Evolutionary conservation across 225 moss, liverwort and hornwort species (phyloP).

Genomic region (Thuidium tamariscinum): DNA sequence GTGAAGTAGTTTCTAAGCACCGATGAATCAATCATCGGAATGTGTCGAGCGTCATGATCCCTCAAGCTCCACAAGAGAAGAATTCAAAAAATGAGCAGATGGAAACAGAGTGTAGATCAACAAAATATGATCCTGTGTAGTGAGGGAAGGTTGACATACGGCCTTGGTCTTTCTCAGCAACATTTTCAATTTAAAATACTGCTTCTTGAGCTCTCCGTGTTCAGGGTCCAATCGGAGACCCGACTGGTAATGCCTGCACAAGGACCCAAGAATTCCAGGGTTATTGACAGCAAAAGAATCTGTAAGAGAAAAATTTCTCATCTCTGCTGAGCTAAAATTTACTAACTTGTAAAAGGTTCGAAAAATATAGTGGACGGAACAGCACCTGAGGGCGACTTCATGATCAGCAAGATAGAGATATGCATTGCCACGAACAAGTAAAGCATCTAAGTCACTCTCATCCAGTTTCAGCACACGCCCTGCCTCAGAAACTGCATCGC

Average conservation of each 20-base stretch:
- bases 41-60: neutral
- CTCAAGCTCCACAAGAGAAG: neutral
- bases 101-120: neutral
- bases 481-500: constrained; percentile 71
- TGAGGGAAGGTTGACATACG: constrained; percentile 27
- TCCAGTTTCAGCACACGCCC: constrained; percentile 80
- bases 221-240: constrained; percentile 90
- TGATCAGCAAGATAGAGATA: constrained; percentile 87
- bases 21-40: neutral
- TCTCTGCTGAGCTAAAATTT: neutral
- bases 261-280: neutral
- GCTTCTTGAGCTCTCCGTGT: constrained; percentile 73
- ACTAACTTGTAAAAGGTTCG: neutral
- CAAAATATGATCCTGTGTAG: neutral
- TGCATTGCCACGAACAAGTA: constrained; percentile 85
- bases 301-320: neutral
- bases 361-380: neutral
- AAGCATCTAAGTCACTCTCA: constrained; percentile 78
- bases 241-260: constrained; percentile 77
- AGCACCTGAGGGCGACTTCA: constrained; percentile 81
- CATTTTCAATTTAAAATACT: constrained; percentile 65
- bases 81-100: neutral
- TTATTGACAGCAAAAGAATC: neutral
- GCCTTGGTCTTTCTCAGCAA: constrained; percentile 65
- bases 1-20: neutral